Base-by-base conservation (phyloP, 495 filamentous ascomycete species). In the Aspergillus heteromorphus region DNA sequence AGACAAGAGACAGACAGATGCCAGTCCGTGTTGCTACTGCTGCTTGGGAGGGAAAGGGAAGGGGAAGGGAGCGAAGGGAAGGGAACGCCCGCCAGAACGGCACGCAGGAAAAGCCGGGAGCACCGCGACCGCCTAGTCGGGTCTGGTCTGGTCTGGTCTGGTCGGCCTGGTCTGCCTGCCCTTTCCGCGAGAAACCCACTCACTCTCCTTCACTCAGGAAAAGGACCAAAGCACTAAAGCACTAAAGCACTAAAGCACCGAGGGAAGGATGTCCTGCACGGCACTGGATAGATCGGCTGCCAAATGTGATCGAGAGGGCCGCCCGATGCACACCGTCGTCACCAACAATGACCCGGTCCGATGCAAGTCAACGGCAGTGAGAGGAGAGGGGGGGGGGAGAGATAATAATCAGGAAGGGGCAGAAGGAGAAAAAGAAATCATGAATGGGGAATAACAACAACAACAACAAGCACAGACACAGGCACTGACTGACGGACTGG, bases 121-220 rank as follows among this genome's bases (percentile, higher is more conserved):
- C 34, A 45, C 41, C 38, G 45, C 51, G 52, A 58, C 59, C 59
- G 59, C 59, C 55, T 58, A 58, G 55, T 56, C 20, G 42, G 41
- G n/a, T 48, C 45, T 9, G 34, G 34, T 38, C 34, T 13, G 34
- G 34, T 13, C 34, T 34, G 11, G n/a, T 20, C 45, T 43, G 19
- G 30, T 27, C 36, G 38, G 42, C 45, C 50, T 47, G 23, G 23
- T 45, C 54, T 45, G 45, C 34, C 29, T 41, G 49, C 49, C 59
- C 53, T 45, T 53, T 43, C 11, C 34, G 11, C 34, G n/a, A 38
- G n/a, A n/a, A n/a, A n/a, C n/a, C n/a, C n/a, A n/a, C n/a, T n/a
- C n/a, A n/a, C n/a, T n/a, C n/a, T n/a, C n/a, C n/a, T n/a, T n/a
- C n/a, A n/a, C n/a, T n/a, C n/a, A n/a, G n/a, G n/a, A n/a, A n/a